Base-by-base conservation (phyloP, 2,329 filamentous ascomycete species). In the Aspergillus alliaceus region DNA sequence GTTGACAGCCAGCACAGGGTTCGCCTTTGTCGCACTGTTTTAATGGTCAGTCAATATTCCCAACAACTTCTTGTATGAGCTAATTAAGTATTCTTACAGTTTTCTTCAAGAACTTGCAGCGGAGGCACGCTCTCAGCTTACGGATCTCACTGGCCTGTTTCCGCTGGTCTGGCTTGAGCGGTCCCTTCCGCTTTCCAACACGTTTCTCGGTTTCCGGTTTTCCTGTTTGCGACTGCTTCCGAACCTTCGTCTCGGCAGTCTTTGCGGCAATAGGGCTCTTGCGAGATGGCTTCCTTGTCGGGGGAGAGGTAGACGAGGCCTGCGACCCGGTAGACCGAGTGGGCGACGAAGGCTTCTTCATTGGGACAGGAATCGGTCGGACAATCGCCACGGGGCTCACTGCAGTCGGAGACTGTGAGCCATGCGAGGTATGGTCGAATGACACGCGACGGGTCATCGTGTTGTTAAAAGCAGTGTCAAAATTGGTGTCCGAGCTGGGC, bases 71-170 rank as follows among this genome's bases (percentile, higher is more conserved):
- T 18, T 14, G 18, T 11, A 49, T n/a, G 14, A 24, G 29, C 7
- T 9, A 32, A 27, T 18, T 22, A 20, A 11, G 39, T 9, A 60
- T 44, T 27, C 73, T 67, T 67, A 77, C 73, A 49, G 93, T 97
- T 85, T 98, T 98, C 85, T 98, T 98, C 74, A 98, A 83, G 81
- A 97, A 98, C 80, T 97, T 97, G 85, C 93, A 98, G 64, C 93
- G 88, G 67, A 98, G 81, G 75, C 93, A 98, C 48, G 93, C 93
- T 71, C 93, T 86, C 67, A 97, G 82, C 78, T 98, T 98, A 74
- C 93, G 87, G 72, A 98, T 98, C 77, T 98, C 93, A 69, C 93
- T 95, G 25, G 93, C 93, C 77, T 97, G 93, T 79, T 96, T 96
- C 66, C 93, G 86, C 80, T 97, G 93, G 75, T 98, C 93, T 11